Conservation (phyloP, 805 yeast genomes). For the Wickerhamomyces strasburgensis region DNA sequence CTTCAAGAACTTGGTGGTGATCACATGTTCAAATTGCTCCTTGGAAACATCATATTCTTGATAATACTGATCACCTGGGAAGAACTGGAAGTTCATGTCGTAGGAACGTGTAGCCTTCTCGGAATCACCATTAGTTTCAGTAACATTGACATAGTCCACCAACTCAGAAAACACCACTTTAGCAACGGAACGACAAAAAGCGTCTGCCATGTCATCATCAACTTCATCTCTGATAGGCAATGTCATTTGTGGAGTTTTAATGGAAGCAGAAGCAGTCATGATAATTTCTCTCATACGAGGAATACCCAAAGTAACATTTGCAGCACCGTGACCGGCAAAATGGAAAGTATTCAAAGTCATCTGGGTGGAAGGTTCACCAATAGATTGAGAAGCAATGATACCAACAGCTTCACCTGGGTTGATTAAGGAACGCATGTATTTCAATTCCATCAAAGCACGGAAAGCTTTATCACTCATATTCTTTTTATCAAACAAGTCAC, state of each 20-base stretch:
- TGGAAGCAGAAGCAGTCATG: conserved; percentile 95
- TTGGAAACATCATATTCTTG: conserved; percentile 85
- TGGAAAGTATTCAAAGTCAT: conserved; percentile 97
- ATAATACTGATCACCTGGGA: conserved; percentile 68
- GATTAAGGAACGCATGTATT: conserved; percentile 92
- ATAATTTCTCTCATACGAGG: conserved; percentile 99
- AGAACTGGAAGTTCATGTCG: conserved; percentile 69
- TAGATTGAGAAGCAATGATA: conserved; percentile 94
- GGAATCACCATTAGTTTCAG: conserved; percentile 77
- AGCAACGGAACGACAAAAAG: conserved; percentile 87
- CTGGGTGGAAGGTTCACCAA: conserved; percentile 99
- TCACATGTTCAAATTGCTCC: conserved; percentile 67
- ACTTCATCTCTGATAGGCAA: conserved; percentile 80
- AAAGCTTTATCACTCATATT: conserved; percentile 72
- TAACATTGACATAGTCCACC: conserved; percentile 76
- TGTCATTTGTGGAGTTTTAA: conserved; percentile 99
- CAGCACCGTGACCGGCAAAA: conserved; percentile 99
- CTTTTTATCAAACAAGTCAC: conserved; percentile 46
- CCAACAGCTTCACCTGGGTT: conserved; percentile 99
- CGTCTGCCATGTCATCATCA: conserved; percentile 80
- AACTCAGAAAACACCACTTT: conserved; percentile 83
- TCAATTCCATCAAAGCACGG: conserved; percentile 95
- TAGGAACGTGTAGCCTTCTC: conserved; percentile 61
- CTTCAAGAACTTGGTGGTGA: conserved; percentile 60
- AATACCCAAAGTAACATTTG: conserved; percentile 97